Base-by-base conservation (phyloP, 257 asterid genomes). In the Cynanchum wilfordii region DNA sequence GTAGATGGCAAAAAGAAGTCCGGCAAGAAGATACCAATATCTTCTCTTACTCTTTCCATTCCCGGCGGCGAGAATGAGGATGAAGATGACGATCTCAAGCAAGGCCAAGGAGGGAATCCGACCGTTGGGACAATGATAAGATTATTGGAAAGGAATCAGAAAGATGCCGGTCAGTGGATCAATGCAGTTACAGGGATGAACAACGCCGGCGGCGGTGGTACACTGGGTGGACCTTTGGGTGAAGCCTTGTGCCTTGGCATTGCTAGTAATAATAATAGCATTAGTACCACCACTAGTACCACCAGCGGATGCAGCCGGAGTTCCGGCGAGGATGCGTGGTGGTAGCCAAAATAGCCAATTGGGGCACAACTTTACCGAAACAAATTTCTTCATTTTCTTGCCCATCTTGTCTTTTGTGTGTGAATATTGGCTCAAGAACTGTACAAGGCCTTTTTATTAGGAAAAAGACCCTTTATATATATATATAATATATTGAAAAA, bases 191-290 rank as follows among this genome's bases (percentile, higher is more conserved):
- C 86, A 36, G 85, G 90, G 91, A 74, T 72, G 82, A 33, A 33
- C 38, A 5, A 33, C 4, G 38, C 5, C 38, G 4, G 4, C 38
- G 47, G 47, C 1, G 73, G 63, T 49, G 64, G 82, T 20, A 69
- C 86, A 24, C 88, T 84, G 0, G 97, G 97, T 70, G 95, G 97
- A 20, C 95, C 97, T 2, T 72, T 90, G 52, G 95, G 91, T 5
- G 96, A 90, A 80, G 96, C 87, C 0, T 68, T 87, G 84, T 83
- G 96, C 59, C 83, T 88, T 42, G 93, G 95, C 27, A 75, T 74
- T 55, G 72, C 73, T 55, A 71, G 77, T n/a, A 45, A 33, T 77
- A 80, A 60, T 22, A 42, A 8, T 42, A 42, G 47, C 47, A 42
- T 42, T 42, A 78, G 72, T 70, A 76, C 71, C 47, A 76, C 73